Conservation (phyloP, 2,329 filamentous ascomycete genomes). For the Ophiostoma australiae region DNA sequence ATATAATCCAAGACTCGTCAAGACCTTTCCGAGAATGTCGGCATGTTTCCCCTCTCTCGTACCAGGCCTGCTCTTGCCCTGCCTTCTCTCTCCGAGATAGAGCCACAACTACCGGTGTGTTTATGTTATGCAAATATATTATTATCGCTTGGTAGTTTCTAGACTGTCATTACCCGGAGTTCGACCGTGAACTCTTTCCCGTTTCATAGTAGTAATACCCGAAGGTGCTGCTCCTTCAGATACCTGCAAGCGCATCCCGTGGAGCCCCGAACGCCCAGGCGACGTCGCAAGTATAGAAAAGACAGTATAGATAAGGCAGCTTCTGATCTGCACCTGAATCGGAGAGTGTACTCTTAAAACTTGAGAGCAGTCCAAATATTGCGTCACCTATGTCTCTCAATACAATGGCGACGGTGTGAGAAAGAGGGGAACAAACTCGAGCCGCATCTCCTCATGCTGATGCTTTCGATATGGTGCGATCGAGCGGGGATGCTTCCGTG, state of each 20-base stretch:
- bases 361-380: neutral
- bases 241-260: neutral
- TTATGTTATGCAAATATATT: neutral
- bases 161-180: neutral
- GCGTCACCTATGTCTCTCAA: neutral
- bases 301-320: neutral
- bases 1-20: conserved; percentile 6
- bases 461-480: neutral
- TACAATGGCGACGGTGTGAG: neutral
- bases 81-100: neutral
- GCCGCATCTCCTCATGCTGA: neutral
- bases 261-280: conserved; percentile 1
- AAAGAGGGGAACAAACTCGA: conserved; percentile 6
- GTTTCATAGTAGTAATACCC: conserved; percentile 6
- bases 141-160: neutral
- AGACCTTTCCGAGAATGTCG: conserved; percentile 1
- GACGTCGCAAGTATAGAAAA: neutral
- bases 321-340: neutral
- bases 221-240: neutral
- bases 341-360: neutral
- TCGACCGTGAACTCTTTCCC: conserved; percentile 12
- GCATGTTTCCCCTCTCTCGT: conserved; percentile 12
- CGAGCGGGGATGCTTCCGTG: conserved; percentile 6
- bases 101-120: conserved; percentile 3
- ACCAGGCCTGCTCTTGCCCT: neutral